Conservation (phyloP, 1,284 basidiomycete species). For the Wolfiporia cocos region DNA sequence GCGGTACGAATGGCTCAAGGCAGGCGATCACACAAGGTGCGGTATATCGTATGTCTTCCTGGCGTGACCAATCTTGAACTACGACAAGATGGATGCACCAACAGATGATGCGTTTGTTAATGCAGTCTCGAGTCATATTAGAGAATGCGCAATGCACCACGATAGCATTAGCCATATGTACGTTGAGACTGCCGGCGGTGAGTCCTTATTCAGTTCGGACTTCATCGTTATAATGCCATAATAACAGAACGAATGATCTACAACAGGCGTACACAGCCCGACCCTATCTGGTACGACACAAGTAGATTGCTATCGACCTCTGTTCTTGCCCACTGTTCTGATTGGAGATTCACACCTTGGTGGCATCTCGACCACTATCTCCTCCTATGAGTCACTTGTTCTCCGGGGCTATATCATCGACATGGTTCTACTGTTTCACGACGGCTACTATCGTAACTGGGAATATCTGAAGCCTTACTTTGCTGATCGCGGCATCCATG, state of each 20-base stretch:
- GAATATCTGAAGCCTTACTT: constrained; percentile 83
- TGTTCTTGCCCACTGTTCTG: constrained; percentile 84
- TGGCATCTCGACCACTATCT: constrained; percentile 92
- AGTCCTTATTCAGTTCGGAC: too few relatives aligned
- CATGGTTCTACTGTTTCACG: constrained; percentile 83
- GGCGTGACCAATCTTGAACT: not conserved
- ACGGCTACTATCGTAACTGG: constrained; percentile 83
- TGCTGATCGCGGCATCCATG: constrained; percentile 58
- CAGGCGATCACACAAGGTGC: too few relatives aligned
- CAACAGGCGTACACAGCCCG: constrained; percentile 92
- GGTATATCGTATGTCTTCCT: constrained; percentile 10
- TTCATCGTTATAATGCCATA: too few relatives aligned
- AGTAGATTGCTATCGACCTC: constrained; percentile 76
- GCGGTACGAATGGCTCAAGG: constrained; percentile 64
- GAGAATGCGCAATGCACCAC: constrained; percentile 36
- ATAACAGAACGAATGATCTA: too few relatives aligned
- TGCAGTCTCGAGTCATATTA: constrained; percentile 61
- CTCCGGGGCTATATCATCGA: constrained; percentile 91
- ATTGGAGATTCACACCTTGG: constrained; percentile 88
- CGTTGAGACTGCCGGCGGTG: constrained; percentile 93
- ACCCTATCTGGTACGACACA: constrained; percentile 85
- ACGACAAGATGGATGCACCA: constrained; percentile 29
- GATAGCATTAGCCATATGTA: constrained; percentile 59
- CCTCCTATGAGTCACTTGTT: constrained; percentile 87
- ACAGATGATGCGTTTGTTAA: constrained; percentile 67